Evolutionary conservation across 129 eudicot species (phyloP), one percentile per base, ranked within the genome.

Genomic region (Arctium lappa): DNA sequence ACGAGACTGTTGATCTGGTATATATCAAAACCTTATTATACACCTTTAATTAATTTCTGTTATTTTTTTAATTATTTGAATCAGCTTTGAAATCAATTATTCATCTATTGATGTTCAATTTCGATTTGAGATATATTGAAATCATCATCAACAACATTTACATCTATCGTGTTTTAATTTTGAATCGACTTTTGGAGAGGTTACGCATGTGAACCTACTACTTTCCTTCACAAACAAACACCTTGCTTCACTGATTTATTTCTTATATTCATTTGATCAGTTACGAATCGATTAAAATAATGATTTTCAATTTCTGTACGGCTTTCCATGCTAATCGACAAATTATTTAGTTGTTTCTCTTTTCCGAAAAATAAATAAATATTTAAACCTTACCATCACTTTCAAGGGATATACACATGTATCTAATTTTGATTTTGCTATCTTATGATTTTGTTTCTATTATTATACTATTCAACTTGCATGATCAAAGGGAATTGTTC

Each of bases 1-100:
- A 94, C 79, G 98, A 94, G 85, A 91, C 98, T 34, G 98, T 94
- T 89, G 98, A 94, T 94, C 91, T 94, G 97, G 98, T 94, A 91
- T 76, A 22, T 39, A 44, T 10, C 12, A 1, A 10, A 1, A 8
- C 39, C 36, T 8, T 27, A 9, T 69, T 75, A 13, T 63, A 37
- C 8, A 27, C 5, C 32, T 63, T 60, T 62, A 8, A 65, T 37
- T 3, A 40, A 18, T 74, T 63, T 2, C 4, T 74, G n/a, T 2
- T 7, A 6, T 42, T 68, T n/a, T n/a, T 6, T 5, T 9, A 8
- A 7, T 3, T 18, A 1, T 29, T 11, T 38, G 22, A 15, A 18
- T 78, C 12, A 62, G n/a, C 32, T 29, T 33, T 22, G 27, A 22
- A 22, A 22, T 22, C 27, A 8, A 37, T 12, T 63, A 69, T 86